Base-by-base conservation (phyloP, 2,329 filamentous ascomycete species). In the Bimuria novae-zelandiae region DNA sequence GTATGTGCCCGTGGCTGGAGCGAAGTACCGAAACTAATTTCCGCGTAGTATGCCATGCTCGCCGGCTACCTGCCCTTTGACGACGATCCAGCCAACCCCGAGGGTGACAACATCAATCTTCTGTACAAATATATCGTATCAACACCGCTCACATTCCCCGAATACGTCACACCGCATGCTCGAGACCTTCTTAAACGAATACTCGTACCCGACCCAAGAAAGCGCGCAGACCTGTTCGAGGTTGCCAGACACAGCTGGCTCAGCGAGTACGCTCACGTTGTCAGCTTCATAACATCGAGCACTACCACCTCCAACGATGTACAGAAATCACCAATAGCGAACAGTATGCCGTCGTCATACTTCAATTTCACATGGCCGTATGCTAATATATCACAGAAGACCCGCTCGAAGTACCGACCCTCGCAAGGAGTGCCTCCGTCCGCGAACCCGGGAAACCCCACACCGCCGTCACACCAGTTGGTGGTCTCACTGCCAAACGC, bases 41-140 rank as follows among this genome's bases (percentile, higher is more conserved):
- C 14, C 39, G 12, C 23, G 17, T 68, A 97, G 92, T 99, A 99
- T 74, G 94, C 94, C 52, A 99, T 99, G 94, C 82, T 99, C 65
- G 94, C 94, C 33, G 94, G 94, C 37, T 99, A 99, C 74, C 82
- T 99, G 11, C 94, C 94, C 3, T 99, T 99, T 69, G 94, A 99
- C 67, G 94, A 99, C 71, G 94, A 99, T 68, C 94, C 94, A 59
- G 94, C 92, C 40, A 99, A 99, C 70, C 94, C 94, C 2, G 94
- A 99, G 76, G 94, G 94, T 62, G 94, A 99, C 74, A 99, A 99
- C 72, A 99, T 99, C 79, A 99, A 99, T 73, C 83, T 99, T 10
- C 81, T 99, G 23, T 99, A 99, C 83, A 97, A 97, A 78, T 99
- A 99, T 77, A 99, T 99, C 65, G 93, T 97, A 54, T 95, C 91